Base-by-base conservation (phyloP, 306 rosid genomes). In the Cucumis hystrix region DNA sequence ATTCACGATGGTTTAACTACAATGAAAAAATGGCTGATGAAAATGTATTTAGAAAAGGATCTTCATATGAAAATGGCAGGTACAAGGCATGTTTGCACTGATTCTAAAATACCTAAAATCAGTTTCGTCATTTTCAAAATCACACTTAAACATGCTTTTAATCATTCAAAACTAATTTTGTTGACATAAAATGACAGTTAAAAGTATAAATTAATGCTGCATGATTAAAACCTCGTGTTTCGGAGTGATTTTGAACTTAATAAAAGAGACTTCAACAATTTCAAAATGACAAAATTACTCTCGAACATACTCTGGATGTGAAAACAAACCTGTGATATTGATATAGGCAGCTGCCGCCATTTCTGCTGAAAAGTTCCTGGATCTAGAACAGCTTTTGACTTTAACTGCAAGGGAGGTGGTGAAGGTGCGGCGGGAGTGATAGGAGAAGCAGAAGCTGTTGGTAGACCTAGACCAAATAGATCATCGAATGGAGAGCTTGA, bases 261-360 rank as follows among this genome's bases (percentile, higher is more conserved):
- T 7, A 39, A 39, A 6, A 39, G 8, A 6, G 41, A 39, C 8
- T 39, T 39, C 1, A 39, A 39, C 41, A 39, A 39, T 39, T 39
- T 39, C 9, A 39, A 47, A 47, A 47, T 11, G 37, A 28, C 3
- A 28, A 28, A 28, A 28, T 28, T 4, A 47, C 52, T 47, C 52
- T 4, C 15, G 3, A 47, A 9, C 4, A 47, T 11, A 4, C 14
- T 2, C 51, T 10, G 2, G 47, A 41, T 41, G 52, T 71, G 60
- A 16, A 82, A 79, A 78, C 71, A 66, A 82, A 95, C 99, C 97
- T 90, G 93, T 21, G 98, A 88, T 83, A 79, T 54, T 20, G 98
- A 89, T 84, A 96, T 43, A 23, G 99, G 93, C 54, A 96, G 85
- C 84, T 92, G 99, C 81, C 97, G 99, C 99, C 99, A 96, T 84